These are phyloP conservation scores for Carex sylvatica DNA, from an alignment of 202 grass and related monocot species.

Conservation along the genomic window DNA sequence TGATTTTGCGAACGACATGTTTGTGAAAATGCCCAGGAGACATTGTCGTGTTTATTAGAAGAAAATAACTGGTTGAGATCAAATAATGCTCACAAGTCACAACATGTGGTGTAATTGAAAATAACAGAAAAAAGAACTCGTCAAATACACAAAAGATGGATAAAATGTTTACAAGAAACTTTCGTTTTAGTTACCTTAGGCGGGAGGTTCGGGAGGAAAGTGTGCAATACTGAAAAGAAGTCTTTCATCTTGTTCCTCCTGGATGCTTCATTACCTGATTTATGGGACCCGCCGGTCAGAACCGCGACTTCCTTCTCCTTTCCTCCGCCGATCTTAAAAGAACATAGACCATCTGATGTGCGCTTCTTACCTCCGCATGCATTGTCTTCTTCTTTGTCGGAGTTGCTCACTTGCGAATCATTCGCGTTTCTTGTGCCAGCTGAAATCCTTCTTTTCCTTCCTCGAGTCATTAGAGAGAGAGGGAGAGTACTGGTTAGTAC, in stretches of 20 bases:
- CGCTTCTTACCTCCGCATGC: not conserved
- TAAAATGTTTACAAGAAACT: not conserved
- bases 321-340: not conserved
- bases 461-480: not conserved
- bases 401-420: not conserved
- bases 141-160: not conserved
- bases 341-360: not conserved
- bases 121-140: not conserved
- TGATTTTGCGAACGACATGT: not conserved
- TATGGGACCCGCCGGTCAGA: slow-evolving; percentile 8
- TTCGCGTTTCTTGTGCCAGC: not conserved
- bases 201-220: slow-evolving; percentile 44
- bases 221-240: slow-evolving; percentile 47
- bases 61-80: not conserved
- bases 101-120: not conserved
- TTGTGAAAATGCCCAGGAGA: not conserved
- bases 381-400: not conserved
- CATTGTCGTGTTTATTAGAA: too few species aligned
- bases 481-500: not conserved
- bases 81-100: not conserved
- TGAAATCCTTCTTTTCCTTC: not conserved
- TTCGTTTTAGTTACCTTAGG: slow-evolving; percentile 36
- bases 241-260: slow-evolving; percentile 65
- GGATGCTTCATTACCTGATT: slow-evolving; percentile 43
- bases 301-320: not conserved